Evolutionary conservation across 257 asterid species (phyloP), one percentile per base, ranked within the genome.

Genomic region (Buddleja alternifolia): DNA sequence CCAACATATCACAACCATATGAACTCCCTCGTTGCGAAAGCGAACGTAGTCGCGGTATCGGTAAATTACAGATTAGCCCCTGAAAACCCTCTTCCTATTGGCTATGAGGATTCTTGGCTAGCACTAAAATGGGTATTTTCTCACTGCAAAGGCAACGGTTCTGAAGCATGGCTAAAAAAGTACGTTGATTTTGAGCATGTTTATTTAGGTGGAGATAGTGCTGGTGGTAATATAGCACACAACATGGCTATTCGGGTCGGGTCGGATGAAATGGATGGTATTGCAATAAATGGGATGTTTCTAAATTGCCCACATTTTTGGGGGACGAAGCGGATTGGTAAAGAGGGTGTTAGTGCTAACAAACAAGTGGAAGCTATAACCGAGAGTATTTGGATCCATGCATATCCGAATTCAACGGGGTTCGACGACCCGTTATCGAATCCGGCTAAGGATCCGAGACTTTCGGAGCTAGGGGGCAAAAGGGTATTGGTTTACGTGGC

Each of bases 21-120:
- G 4, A 75, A 46, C 59, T 53, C 74, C 42, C 63, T 90, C 17
- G 87, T 68, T 2, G 71, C 79, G 3, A 68, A 74, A 48, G 88
- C 94, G 0, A 65, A 82, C 1, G 78, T 77, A 5, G 54, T 79
- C 12, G 78, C 76, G 2, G 77, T 88, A 0, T 90, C 97, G 0
- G 84, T 88, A 0, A 75, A 88, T 34, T 88, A 90, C 74, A 73
- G 95, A 21, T 56, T 84, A 54, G 95, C 95, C 21, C 95, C 95
- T 0, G 92, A 88, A 48, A 29, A 82, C 68, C 91, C 77, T 7
- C 80, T 90, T 0, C 97, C 96, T 0, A 36, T 37, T 4, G 92
- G 80, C 11, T 78, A 81, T 25, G 66, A 84, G 41, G 97, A 90
- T 72, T 83, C 92, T 0, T 84, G 90, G 88, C 56, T 9, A 0